Evolutionary conservation across 2,329 filamentous ascomycete species (phyloP).

Genomic region (Pseudocercospora eumusae): DNA sequence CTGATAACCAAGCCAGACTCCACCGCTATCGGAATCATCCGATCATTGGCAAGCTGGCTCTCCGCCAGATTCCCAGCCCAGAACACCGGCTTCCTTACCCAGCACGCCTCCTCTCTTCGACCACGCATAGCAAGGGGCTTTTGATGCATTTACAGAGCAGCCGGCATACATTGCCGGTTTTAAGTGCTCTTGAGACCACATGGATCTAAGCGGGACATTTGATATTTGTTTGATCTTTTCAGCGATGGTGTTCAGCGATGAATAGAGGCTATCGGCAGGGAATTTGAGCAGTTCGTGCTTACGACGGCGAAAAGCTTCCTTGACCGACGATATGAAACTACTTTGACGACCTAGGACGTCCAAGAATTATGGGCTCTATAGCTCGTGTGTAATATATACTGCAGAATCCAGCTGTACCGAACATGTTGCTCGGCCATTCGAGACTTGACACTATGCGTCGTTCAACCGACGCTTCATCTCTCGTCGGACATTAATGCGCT

Average conservation of each 20-base stretch:
- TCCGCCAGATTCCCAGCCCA: conserved; percentile 46
- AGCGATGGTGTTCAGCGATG: conserved; percentile 18
- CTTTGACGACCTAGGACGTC: not conserved
- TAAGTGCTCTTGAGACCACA: not conserved
- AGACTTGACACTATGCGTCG: not conserved
- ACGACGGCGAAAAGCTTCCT: conserved; percentile 3
- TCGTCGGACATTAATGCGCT: not conserved
- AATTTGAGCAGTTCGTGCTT: conserved; percentile 1
- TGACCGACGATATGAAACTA: not conserved
- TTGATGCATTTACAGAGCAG: conserved; percentile 2
- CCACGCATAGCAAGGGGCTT: conserved; percentile 5
- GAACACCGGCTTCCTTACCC: conserved; percentile 73
- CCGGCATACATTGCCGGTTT: not conserved
- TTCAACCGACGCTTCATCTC: not conserved
- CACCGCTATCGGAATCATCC: conserved; percentile 71
- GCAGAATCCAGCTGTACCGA: not conserved
- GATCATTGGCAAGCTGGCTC: conserved; percentile 60
- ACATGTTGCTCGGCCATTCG: not conserved
- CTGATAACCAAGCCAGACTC: conserved; percentile 59
- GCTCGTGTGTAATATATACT: not conserved
- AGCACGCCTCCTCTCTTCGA: conserved; percentile 59
- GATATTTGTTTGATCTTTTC: conserved; percentile 1
- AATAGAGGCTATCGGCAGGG: conserved; percentile 11
- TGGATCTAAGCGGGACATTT: not conserved
- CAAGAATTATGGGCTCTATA: not conserved